Percentiles rank a stretch among this genome's conserved stretches.
phyloP scores from a whole-genome alignment of 2,329 filamentous ascomycete genomes.

The Sporothrix pseudoabietina region DNA sequence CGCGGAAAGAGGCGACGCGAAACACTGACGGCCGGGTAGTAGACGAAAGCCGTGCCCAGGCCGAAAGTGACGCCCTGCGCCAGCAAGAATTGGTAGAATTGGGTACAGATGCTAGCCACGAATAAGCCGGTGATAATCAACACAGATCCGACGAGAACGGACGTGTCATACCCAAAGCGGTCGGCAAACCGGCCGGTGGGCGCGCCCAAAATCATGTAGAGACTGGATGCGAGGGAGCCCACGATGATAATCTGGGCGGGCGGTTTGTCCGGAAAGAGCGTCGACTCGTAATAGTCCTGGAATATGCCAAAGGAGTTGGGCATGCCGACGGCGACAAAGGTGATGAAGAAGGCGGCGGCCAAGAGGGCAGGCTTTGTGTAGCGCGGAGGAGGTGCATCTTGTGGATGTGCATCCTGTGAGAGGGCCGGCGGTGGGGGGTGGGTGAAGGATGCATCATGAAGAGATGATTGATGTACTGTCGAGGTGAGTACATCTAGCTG shows the following conservation, averaged over 20 bases:
- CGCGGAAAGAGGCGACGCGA: neutral
- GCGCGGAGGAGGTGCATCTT: neutral
- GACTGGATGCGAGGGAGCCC: neutral
- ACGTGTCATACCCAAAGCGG: neutral
- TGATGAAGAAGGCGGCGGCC: constrained; percentile 9
- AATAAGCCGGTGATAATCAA: neutral
- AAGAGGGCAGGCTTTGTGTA: neutral
- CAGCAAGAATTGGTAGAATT: constrained; percentile 4
- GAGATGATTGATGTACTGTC: no score
- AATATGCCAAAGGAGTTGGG: constrained; percentile 19
- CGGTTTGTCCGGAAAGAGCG: neutral
- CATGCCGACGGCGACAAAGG: constrained; percentile 17
- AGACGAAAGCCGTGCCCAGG: constrained; percentile 4
- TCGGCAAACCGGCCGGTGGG: constrained; percentile 7
- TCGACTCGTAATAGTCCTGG: constrained; percentile 9
- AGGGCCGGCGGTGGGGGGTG: no score
- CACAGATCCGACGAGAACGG: neutral
- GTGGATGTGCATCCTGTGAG: no score
- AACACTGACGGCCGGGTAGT: constrained; percentile 19
- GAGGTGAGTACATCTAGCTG: neutral
- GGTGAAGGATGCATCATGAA: no score
- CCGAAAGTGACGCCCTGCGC: constrained; percentile 4
- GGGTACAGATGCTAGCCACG: neutral
- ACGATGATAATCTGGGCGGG: neutral
- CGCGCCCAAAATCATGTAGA: constrained; percentile 1